A percentile compares a stretch with the other conserved stretches of the same genome.
Evolutionary conservation across 768 basidiomycete genomes (phyloP).

Genomic region (Crassisporium funariophilum): DNA sequence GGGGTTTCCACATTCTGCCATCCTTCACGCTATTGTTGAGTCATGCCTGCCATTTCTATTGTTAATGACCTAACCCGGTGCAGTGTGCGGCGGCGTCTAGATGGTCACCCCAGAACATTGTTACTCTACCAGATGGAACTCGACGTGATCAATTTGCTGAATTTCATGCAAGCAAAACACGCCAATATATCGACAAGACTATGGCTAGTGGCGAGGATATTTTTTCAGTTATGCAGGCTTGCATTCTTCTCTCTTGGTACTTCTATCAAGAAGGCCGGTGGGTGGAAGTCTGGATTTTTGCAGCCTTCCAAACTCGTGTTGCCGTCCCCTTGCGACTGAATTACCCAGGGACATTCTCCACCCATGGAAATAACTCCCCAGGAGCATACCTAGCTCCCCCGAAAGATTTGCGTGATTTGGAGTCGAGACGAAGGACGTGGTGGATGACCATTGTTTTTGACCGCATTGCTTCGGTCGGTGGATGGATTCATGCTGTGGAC

Average conservation of each 20-base stretch:
- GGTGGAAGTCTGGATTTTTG: constrained; percentile 93
- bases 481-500: constrained; percentile 85
- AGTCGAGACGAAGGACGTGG: constrained; percentile 82
- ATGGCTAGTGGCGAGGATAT: constrained; percentile 91
- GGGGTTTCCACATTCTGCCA: constrained; percentile 85
- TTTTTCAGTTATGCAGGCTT: constrained; percentile 85
- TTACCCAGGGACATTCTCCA: constrained; percentile 82
- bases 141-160: constrained; percentile 86
- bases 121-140: constrained; percentile 71
- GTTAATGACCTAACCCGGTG: constrained; percentile 3
- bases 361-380: constrained; percentile 65
- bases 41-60: constrained; percentile 5
- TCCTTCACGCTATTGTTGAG: constrained; percentile 87
- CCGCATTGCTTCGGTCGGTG: constrained; percentile 77
- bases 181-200: constrained; percentile 84
- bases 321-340: constrained; percentile 82
- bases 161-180: constrained; percentile 84
- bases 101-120: constrained; percentile 73
- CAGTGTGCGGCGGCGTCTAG: constrained; percentile 85
- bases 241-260: constrained; percentile 86
- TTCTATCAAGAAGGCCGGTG: constrained; percentile 88
- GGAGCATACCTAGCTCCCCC: constrained; percentile 83
- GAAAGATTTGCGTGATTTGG: constrained; percentile 72
- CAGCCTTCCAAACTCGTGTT: constrained; percentile 81
- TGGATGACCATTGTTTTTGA: constrained; percentile 92